Evolutionary conservation across 1,139 yeast genomes (phyloP), one percentile per base, ranked within the genome.

Genomic region (Arxiozyma bovina): DNA sequence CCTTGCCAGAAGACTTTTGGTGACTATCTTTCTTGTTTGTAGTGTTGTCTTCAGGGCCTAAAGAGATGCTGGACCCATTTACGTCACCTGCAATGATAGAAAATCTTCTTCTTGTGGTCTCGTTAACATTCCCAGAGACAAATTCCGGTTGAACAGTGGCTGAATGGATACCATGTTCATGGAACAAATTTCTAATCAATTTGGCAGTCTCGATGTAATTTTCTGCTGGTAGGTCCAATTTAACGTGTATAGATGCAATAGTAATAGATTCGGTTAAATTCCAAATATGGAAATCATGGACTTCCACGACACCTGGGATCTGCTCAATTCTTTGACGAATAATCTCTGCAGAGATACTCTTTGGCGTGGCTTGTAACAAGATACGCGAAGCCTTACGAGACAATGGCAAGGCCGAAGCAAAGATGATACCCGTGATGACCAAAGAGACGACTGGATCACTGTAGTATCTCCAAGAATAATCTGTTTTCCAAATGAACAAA

Each of bases 211-310:
- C 73, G 60, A 85, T 73, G 68, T 90, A 93, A 47, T 79, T 78
- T 53, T 78, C 80, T 18, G 87, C 85, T 6, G 78, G 74, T n/a
- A 80, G 77, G 55, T 79, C 77, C 50, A 91, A 77, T 62, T 90
- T 87, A 49, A 91, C 85, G 67, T 93, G 99, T 59, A 93, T 77
- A 0, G 96, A 87, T 1, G 98, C 97, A 66, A 93, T 88, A 62
- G 84, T 78, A 55, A 88, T 79, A 60, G 85, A 87, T 73, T 93
- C 99, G 55, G 91, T 88, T 61, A 93, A 77, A 68, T 90, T 93
- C 99, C 99, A 93, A 57, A 93, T 86, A 69, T 93, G 99, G 76
- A 93, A 83, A 69, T 93, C 99, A 69, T 93, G 99, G 45, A 93
- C 83, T 6, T 94, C 88, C 58, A 81, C 77, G 52, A 93, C 94